Evolutionary conservation across 1,284 basidiomycete species (phyloP).

Genomic region (Trichosporon sp.): DNA sequence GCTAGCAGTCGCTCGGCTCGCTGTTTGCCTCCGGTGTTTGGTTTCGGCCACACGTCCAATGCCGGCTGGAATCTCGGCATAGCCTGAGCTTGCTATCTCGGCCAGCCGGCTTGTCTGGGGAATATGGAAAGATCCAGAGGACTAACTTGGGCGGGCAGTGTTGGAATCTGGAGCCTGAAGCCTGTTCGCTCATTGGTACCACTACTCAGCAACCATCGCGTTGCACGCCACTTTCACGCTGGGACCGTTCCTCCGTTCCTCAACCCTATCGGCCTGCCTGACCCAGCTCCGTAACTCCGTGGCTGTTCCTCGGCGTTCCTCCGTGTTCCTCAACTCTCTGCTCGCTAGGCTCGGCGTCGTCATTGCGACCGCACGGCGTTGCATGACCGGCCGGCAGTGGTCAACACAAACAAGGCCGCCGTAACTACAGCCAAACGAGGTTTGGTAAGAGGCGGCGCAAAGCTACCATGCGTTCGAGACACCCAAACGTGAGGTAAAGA

Average conservation of each 20-base stretch:
- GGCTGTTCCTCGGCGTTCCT: background rate
- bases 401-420: background rate
- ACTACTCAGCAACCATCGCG: background rate
- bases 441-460: background rate
- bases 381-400: background rate
- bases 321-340: no score
- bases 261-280: background rate
- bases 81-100: no score
- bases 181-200: no score
- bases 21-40: no score
- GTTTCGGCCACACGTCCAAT: no score
- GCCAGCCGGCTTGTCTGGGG: no score
- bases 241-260: background rate
- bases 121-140: no score
- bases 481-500: background rate
- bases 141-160: background rate
- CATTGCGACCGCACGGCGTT: background rate
- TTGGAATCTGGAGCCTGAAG: background rate
- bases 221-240: background rate
- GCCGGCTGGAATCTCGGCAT: no score
- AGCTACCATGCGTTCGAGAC: background rate
- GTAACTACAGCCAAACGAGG: background rate
- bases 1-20: no score
- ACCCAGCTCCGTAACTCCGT: no score
- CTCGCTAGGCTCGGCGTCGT: background rate